Base-by-base conservation (phyloP, 1,139 yeast genomes). In the Taphrina pruni region DNA sequence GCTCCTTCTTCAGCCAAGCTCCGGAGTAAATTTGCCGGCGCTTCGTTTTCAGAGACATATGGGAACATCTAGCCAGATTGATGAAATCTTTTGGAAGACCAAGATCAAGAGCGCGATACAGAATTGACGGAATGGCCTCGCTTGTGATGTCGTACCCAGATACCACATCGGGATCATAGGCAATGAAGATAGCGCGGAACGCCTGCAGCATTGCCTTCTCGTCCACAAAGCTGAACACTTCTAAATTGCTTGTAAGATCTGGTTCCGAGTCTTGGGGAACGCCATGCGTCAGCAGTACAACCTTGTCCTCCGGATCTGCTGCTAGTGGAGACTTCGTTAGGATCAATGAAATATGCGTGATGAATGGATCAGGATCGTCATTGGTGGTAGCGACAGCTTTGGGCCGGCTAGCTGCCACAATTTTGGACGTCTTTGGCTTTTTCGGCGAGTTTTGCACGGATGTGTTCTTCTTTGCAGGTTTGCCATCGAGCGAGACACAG, bases 121-220 rank as follows among this genome's bases (percentile, higher is more conserved):
- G 56, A 36, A 64, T 64, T 6, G 69, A 36, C 5, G 69, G 64
- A 11, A 65, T 65, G 12, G 69, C 69, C 46, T 56, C 62, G 43
- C 64, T 57, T 12, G 66, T 52, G 35, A 64, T 57, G 38, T 65
- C 69, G 41, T 65, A 65, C 8, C 69, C 69, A 5, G 64, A 20
- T 7, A 65, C 57, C 20, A 65, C 64, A 32, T 65, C 69, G 2
- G 69, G 69, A 50, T 65, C 69, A 20, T 65, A 65, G 41, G 56
- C 26, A n/a, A 65, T 32, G 21, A 65, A 57, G 35, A 65, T 12
- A 3, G 50, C 50, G 14, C 58, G 57, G 45, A 65, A 57, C 6
- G 52, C 62, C 6, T 41, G 48, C 32, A 65, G 20, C 69, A 57
- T 64, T 14, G 54, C 48, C 6, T n/a, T 32, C 41, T 64, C 67